phyloP scores from a whole-genome alignment of 345 rosid species.

The Populus alba region DNA sequence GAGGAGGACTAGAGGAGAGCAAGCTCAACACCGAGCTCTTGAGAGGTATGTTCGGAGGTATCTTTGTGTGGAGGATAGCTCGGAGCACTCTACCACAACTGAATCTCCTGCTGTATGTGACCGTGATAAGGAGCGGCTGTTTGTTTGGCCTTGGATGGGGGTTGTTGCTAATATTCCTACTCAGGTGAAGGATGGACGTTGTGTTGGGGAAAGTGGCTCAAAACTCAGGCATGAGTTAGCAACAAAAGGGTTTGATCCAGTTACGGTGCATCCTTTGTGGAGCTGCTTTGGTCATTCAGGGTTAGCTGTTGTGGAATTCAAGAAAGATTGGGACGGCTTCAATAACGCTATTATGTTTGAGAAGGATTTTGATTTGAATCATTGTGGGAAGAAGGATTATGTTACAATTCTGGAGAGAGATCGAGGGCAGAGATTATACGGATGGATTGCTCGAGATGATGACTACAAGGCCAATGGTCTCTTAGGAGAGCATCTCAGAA shows the following conservation, averaged over 20 bases:
- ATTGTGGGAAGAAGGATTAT: conserved; percentile 51
- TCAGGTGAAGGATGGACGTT: conserved; percentile 29
- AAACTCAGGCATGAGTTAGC: conserved; percentile 45
- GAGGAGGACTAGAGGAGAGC: conserved; percentile 27
- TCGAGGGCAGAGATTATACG: conserved; percentile 43
- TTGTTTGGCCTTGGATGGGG: conserved; percentile 70
- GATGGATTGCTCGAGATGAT: conserved; percentile 71
- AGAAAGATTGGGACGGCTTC: conserved; percentile 54
- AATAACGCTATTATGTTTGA: conserved; percentile 54
- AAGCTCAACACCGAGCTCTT: conserved; percentile 48
- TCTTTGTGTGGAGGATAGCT: conserved; percentile 20
- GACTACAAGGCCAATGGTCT: conserved; percentile 37
- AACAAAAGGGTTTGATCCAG: conserved; percentile 47
- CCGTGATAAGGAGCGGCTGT: conserved; percentile 18
- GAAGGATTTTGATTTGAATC: conserved; percentile 34
- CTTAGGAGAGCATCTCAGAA: conserved; percentile 45
- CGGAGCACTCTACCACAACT: neutral
- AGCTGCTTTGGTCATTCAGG: conserved; percentile 57
- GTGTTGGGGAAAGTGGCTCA: conserved; percentile 58
- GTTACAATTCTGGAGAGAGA: conserved; percentile 4
- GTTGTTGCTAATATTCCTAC: conserved; percentile 61
- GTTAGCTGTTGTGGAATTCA: conserved; percentile 63
- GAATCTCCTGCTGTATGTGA: conserved; percentile 2
- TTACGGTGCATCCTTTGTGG: too few species aligned
- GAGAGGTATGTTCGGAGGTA: conserved; percentile 41